Conservation (phyloP, 768 basidiomycete genomes). For the Agrocybe pediades region DNA sequence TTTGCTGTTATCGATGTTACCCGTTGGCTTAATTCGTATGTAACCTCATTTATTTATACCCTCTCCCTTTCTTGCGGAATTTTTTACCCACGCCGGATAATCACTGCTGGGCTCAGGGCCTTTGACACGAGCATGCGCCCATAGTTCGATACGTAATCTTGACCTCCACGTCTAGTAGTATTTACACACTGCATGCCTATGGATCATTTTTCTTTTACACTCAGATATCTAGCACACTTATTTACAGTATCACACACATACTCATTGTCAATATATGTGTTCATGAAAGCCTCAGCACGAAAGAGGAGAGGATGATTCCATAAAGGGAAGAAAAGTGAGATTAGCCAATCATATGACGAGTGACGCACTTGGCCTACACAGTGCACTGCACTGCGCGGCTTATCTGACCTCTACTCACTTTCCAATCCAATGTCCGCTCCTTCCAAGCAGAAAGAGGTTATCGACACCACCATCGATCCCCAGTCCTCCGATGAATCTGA, state of each 20-base stretch:
- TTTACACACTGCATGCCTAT: too few relatives aligned
- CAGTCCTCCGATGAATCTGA: constrained; percentile 16
- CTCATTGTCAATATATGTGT: too few relatives aligned
- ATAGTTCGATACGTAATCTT: too few relatives aligned
- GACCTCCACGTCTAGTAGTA: too few relatives aligned
- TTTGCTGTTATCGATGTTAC: background rate
- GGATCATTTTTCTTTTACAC: too few relatives aligned
- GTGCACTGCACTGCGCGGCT: background rate
- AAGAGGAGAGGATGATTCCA: background rate
- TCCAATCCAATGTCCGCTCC: constrained; percentile 31
- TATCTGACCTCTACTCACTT: background rate
- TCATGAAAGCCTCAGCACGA: background rate
- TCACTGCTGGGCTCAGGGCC: background rate
- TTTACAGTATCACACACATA: too few relatives aligned
- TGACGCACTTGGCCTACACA: background rate
- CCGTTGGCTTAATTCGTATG: too few relatives aligned
- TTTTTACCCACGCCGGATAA: background rate
- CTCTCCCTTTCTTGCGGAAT: background rate
- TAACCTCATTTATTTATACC: background rate
- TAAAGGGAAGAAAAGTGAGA: background rate
- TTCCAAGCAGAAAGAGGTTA: constrained; percentile 44
- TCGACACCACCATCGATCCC: constrained; percentile 32
- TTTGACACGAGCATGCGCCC: too few relatives aligned
- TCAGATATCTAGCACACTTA: too few relatives aligned
- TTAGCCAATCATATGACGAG: background rate